Base-by-base conservation (phyloP, 1,284 basidiomycete species). In the Lentinula novae-zelandiae region DNA sequence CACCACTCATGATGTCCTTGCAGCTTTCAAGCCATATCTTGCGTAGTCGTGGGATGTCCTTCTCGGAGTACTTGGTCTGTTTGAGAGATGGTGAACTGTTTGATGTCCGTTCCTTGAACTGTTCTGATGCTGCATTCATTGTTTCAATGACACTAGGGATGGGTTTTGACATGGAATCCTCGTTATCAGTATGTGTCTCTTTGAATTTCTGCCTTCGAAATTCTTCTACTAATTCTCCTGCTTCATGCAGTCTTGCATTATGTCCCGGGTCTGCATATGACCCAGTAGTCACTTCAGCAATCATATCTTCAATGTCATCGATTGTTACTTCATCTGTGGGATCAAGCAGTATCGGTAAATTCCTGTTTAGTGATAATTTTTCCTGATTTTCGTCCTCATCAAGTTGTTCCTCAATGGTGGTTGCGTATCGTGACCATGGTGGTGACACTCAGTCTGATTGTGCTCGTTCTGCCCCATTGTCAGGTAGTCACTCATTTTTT, bases 1-100 rank as follows among this genome's bases (percentile, higher is more conserved):
- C 64, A 15, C 64, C 67, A 27, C 52, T 53, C 54, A 70, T 61
- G 15, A 69, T 64, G 33, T 70, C 66, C 3, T 44, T 54, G 48
- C 53, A 64, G 12, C 60, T 31, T 17, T 53, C 51, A 5, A 67
- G 34, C 67, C 67, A 68, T 48, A 61, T n/a, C 40, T 64, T 46
- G 17, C 63, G 17, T 2, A 69, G 61, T 5, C 50, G 17, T 10
- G 67, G 64, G 17, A 67, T 67, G 42, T 68, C 58, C 13, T 56
- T 56, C 31, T 63, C 57, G 12, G 59, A 49, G 50, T 62, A 64
- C 15, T 48, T 58, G 9, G 13, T 27, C 20, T 56, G 36, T 2
- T 46, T 9, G 6, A 46, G 7, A 0, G 20, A 15, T n/a, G 36
- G 38, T 9, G 36, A 10, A 0, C 9, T 13, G 27, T 50, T 56